Evolutionary conservation across 2,329 filamentous ascomycete species (phyloP), one percentile per base, ranked within the genome.

Genomic region (Aureobasidium uvarum): DNA sequence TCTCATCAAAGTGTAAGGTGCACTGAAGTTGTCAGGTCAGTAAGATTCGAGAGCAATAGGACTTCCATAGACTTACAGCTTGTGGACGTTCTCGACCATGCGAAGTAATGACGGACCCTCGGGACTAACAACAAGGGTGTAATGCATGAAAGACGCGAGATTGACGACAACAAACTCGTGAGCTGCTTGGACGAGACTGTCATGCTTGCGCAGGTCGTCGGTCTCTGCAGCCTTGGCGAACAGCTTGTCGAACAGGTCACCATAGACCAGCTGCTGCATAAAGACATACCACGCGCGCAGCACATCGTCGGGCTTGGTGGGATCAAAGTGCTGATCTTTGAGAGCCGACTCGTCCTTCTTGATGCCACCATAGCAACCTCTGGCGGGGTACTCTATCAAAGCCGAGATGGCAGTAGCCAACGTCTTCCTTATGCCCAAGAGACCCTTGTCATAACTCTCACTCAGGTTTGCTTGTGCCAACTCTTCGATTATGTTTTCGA

Each of bases 381-480:
- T 79, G 0, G 85, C 86, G 14, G 90, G 78, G 72, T 87, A 86
- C 76, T 92, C 90, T 63, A 91, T 81, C 65, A 93, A 75, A 7
- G 86, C 85, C 41, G 88, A 89, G 11, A 87, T 82, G 0, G 88
- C 89, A 7, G 90, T 91, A 0, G 90, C 85, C 56, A 94, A 77
- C 23, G 88, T 90, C 77, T 92, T 92, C 60, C 90, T 82, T 66
- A 87, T 86, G 0, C 90, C 90, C 69, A 94, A 77, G 0, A 86
- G 82, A 16, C 89, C 90, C 75, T 92, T 92, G 74, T 94, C 90
- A 72, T 92, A 94, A 73, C 89, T 92, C 75, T 94, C 90, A 1
- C 89, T 92, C 38, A 94, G 79, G 59, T 91, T 86, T 1, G 86
- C 89, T 38, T 86, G 83, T 10, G 83, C 86, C 63, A 94, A 78